Evolutionary conservation across 768 basidiomycete genomes (phyloP).

Genomic region (Leccinum aurantiacum): DNA sequence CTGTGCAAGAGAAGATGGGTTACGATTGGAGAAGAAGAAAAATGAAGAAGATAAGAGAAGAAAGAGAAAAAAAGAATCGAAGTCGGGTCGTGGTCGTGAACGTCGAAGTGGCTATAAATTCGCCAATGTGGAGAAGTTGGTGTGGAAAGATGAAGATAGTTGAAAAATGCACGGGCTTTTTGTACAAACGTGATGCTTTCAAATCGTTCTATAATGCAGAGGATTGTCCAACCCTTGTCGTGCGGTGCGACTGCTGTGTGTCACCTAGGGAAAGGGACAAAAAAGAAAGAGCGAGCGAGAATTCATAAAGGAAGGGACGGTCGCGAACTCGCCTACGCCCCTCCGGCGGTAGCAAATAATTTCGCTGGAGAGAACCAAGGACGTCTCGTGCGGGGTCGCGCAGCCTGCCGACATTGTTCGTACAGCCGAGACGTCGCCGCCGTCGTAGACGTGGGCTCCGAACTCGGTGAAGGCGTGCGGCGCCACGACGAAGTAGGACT

Average conservation of each 20-base stretch:
- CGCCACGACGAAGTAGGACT: no score
- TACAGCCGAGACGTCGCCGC: slow-evolving; percentile 27
- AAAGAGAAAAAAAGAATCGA: slow-evolving; percentile 12
- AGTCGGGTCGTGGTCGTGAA: slow-evolving; percentile 12
- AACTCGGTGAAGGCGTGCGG: slow-evolving; percentile 41
- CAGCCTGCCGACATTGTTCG: slow-evolving; percentile 34
- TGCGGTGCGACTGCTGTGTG: slow-evolving; percentile 4
- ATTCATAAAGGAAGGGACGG: slow-evolving; percentile 8
- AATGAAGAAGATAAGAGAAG: background rate
- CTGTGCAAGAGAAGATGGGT: slow-evolving; percentile 6
- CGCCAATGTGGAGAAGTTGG: slow-evolving; percentile 18
- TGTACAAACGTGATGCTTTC: slow-evolving; percentile 24
- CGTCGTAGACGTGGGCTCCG: slow-evolving; percentile 28
- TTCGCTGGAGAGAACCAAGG: slow-evolving; percentile 57
- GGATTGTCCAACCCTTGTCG: slow-evolving; percentile 2
- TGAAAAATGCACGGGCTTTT: slow-evolving; percentile 14
- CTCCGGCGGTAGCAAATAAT: slow-evolving; percentile 46
- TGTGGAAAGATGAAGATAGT: background rate
- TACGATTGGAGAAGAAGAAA: background rate
- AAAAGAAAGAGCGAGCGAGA: background rate
- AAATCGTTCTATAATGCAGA: slow-evolving; percentile 19
- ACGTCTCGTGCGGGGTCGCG: slow-evolving; percentile 42
- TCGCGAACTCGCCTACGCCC: slow-evolving; percentile 26
- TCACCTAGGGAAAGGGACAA: slow-evolving; percentile 2
- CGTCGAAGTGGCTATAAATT: slow-evolving; percentile 27